Evolutionary conservation across 176 grass and related monocot genomes (phyloP).

Genomic region (Microstegium vimineum): DNA sequence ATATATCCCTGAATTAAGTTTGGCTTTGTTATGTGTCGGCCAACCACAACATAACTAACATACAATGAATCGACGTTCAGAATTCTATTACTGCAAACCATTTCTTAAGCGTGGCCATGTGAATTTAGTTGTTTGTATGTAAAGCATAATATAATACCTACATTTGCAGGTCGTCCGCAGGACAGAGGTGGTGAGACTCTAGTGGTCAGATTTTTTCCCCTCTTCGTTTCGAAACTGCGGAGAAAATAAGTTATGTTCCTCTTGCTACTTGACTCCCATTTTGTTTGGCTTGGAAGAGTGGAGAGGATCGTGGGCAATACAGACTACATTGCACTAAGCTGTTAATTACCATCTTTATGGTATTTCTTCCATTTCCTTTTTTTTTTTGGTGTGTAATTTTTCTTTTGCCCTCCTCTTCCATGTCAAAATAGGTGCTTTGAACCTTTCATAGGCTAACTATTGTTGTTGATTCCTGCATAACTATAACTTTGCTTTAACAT

Average conservation of each 20-base stretch:
- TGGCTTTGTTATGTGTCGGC: not conserved
- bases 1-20: not conserved
- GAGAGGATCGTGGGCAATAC: conserved; percentile 16
- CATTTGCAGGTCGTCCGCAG: conserved; percentile 29
- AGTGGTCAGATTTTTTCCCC: not conserved
- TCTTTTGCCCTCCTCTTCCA: conserved; percentile 40
- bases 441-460: conserved; percentile 22
- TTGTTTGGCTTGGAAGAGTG: conserved; percentile 47
- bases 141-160: not conserved
- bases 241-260: conserved; percentile 48
- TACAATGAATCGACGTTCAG: not conserved
- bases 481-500: not conserved
- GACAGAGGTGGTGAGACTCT: conserved; percentile 43
- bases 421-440: conserved; percentile 45
- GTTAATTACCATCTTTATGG: conserved; percentile 41
- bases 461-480: conserved; percentile 3
- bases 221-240: conserved; percentile 1
- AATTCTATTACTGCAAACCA: not conserved
- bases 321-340: conserved; percentile 14
- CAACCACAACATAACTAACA: not conserved
- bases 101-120: no score
- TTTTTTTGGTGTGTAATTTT: not conserved
- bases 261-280: conserved; percentile 28
- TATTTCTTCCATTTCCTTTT: not conserved
- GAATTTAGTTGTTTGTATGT: no score